Percentiles rank a stretch among this genome's conserved stretches.
Conservation (phyloP, 2,329 filamentous ascomycete species). For the Phaeosphaeria sp. region DNA sequence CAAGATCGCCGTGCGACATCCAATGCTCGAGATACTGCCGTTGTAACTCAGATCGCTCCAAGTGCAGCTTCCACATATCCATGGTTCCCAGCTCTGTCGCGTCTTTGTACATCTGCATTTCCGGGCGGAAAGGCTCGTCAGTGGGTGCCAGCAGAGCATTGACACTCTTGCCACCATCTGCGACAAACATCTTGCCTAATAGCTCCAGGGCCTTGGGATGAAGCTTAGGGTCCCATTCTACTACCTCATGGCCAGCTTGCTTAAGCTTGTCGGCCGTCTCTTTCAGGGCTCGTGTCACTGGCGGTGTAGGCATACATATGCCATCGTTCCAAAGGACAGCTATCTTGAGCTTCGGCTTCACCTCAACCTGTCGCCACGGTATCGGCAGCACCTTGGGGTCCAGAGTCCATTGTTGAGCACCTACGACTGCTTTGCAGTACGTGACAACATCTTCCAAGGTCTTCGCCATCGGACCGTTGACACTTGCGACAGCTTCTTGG, state of each 20-base stretch:
- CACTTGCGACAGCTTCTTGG: conserved; percentile 69
- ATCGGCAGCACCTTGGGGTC: conserved; percentile 63
- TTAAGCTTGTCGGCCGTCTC: conserved; percentile 62
- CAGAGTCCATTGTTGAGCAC: conserved; percentile 58
- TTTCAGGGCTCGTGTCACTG: conserved; percentile 62
- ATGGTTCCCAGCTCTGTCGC: conserved; percentile 53
- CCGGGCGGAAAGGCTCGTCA: conserved; percentile 56
- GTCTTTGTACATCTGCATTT: conserved; percentile 55
- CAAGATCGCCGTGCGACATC: conserved; percentile 50
- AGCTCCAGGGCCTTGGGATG: conserved; percentile 61
- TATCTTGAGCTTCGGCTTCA: conserved; percentile 62
- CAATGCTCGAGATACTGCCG: conserved; percentile 55
- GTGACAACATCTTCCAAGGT: conserved; percentile 60
- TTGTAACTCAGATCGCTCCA: conserved; percentile 53
- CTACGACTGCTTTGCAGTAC: conserved; percentile 51
- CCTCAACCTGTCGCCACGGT: conserved; percentile 58
- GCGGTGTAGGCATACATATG: conserved; percentile 59
- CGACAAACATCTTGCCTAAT: conserved; percentile 56
- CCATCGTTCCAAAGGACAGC: conserved; percentile 62
- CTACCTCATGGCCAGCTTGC: conserved; percentile 60
- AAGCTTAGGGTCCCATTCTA: conserved; percentile 63
- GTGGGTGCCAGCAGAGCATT: conserved; percentile 49
- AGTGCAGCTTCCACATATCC: conserved; percentile 59
- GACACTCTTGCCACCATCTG: conserved; percentile 60
- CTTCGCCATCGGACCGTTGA: conserved; percentile 69